Evolutionary conservation across 345 rosid species (phyloP).

Genomic region (Salix suchowensis): DNA sequence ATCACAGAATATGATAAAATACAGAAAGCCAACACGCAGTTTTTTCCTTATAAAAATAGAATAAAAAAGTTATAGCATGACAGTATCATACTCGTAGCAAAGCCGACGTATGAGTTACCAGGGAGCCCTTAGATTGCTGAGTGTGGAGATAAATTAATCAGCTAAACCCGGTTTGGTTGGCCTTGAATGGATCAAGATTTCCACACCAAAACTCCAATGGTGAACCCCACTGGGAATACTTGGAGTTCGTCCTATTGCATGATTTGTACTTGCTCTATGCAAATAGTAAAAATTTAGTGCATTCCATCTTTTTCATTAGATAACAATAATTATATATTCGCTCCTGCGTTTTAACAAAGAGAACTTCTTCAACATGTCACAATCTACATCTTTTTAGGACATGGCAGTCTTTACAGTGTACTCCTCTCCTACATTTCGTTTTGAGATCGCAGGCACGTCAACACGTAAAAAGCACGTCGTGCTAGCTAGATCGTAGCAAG

Average conservation of each 20-base stretch:
- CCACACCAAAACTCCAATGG: background rate
- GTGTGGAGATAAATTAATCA: background rate
- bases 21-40: background rate
- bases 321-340: background rate
- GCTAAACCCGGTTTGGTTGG: background rate
- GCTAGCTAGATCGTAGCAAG: too few relatives aligned
- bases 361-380: constrained; percentile 7
- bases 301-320: constrained; percentile 7
- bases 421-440: too few relatives aligned
- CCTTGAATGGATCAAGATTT: too few relatives aligned
- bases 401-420: background rate
- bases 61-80: background rate
- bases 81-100: background rate
- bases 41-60: background rate
- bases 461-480: background rate
- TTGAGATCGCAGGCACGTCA: background rate
- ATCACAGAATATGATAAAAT: background rate
- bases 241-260: background rate
- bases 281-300: background rate
- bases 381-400: constrained; percentile 3
- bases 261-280: background rate
- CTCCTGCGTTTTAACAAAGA: background rate
- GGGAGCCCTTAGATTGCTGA: background rate
- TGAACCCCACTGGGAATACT: background rate
- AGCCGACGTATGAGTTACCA: background rate